phyloP scores from a whole-genome alignment of 805 yeast species.

The Kodamaea nitidulidarum region DNA sequence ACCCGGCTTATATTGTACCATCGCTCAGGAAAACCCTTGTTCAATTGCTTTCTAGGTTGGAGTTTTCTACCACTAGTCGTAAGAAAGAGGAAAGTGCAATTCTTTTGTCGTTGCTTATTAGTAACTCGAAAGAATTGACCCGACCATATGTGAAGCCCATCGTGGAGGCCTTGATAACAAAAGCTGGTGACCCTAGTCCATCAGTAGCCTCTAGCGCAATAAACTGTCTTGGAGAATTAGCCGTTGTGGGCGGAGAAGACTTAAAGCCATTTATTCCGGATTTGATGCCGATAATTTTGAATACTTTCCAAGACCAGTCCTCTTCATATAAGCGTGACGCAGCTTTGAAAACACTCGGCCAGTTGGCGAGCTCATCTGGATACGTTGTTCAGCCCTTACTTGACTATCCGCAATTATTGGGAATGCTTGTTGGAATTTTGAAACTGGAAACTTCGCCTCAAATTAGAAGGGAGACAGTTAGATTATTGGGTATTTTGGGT shows the following conservation, averaged over 20 bases:
- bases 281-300: constrained; percentile 83
- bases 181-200: constrained; percentile 65
- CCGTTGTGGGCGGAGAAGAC: constrained; percentile 85
- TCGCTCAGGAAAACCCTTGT: constrained; percentile 81
- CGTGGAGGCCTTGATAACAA: constrained; percentile 77
- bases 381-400: constrained; percentile 91
- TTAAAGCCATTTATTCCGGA: constrained; percentile 66
- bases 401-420: constrained; percentile 86
- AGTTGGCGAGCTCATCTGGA: constrained; percentile 84
- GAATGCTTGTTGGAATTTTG: constrained; percentile 74
- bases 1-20: constrained; percentile 95
- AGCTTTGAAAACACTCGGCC: constrained; percentile 83
- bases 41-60: constrained; percentile 79
- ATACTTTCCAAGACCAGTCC: constrained; percentile 87
- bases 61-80: constrained; percentile 68
- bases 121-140: constrained; percentile 76
- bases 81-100: constrained; percentile 86
- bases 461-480: constrained; percentile 82
- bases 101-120: constrained; percentile 66
- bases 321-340: constrained; percentile 86
- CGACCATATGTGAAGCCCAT: constrained; percentile 89
- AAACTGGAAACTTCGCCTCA: constrained; percentile 73
- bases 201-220: constrained; percentile 86
- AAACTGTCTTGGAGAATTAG: constrained; percentile 81
- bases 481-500: constrained; percentile 87